Conservation (phyloP, 352 stramenopile species). For the Globisporangium cederbergense region DNA sequence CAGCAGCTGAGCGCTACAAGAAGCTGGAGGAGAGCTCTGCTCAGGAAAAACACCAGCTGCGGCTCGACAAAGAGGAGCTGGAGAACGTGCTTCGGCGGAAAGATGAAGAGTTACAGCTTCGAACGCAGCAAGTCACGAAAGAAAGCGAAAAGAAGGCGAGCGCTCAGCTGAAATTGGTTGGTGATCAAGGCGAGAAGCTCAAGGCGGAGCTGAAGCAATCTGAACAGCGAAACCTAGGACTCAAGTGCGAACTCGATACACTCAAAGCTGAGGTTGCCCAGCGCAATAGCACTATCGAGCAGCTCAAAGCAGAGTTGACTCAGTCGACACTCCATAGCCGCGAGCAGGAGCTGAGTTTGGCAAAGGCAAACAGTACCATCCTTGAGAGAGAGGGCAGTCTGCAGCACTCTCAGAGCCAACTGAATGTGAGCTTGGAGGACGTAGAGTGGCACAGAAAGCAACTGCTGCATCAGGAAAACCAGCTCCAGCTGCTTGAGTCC, state of each 20-base stretch:
- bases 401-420: slow-evolving; percentile 23
- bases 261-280: slow-evolving; percentile 1
- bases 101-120: slow-evolving; percentile 23
- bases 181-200: slow-evolving; percentile 22
- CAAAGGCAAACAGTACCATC: not conserved
- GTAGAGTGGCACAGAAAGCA: slow-evolving; percentile 27
- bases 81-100: slow-evolving; percentile 26
- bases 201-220: slow-evolving; percentile 15
- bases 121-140: slow-evolving; percentile 6
- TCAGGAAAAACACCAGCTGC: slow-evolving; percentile 30
- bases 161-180: slow-evolving; percentile 12
- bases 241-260: slow-evolving; percentile 7
- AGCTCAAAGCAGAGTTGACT: not conserved
- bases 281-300: not conserved
- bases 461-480: slow-evolving; percentile 38
- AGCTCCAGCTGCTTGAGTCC: slow-evolving; percentile 40
- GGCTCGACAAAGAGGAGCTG: slow-evolving; percentile 31
- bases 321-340: not conserved
- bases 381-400: slow-evolving; percentile 14
- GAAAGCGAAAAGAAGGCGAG: slow-evolving; percentile 20
- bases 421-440: slow-evolving; percentile 25
- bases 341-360: not conserved
- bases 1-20: slow-evolving; percentile 14
- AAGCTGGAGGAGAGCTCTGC: slow-evolving; percentile 19
- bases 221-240: not conserved